phyloP scores from a whole-genome alignment of 352 stramenopile genomes.

The Pythium insidiosum region DNA sequence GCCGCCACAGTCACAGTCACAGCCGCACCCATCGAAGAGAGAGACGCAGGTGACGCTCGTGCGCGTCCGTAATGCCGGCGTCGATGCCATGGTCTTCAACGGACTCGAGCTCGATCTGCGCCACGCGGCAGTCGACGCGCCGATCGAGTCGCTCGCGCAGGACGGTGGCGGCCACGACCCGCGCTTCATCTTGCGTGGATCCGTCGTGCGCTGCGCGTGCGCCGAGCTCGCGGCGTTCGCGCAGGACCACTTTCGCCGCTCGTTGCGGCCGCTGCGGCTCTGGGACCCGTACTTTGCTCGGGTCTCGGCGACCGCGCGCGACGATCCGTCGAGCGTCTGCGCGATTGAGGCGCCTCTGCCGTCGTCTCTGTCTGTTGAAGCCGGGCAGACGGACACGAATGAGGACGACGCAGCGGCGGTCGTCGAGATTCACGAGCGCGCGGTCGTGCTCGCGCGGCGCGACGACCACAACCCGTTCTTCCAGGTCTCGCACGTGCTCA shows the following conservation, averaged over 20 bases:
- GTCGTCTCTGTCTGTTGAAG: not conserved
- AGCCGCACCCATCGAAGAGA: too few relatives aligned
- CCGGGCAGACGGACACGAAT: too few relatives aligned
- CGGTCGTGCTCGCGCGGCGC: conserved; percentile 13
- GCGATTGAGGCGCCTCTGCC: not conserved
- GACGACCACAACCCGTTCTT: conserved; percentile 34
- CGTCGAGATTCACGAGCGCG: not conserved
- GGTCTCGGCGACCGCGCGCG: not conserved
- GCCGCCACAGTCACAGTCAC: too few relatives aligned
- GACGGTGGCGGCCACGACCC: conserved; percentile 28
- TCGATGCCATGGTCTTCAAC: conserved; percentile 22
- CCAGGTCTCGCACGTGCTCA: conserved; percentile 18
- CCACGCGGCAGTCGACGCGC: conserved; percentile 7
- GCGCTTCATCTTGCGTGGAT: conserved; percentile 9
- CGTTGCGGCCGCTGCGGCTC: not conserved
- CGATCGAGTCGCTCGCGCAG: conserved; percentile 20
- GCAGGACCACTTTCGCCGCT: not conserved
- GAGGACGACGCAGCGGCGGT: too few relatives aligned
- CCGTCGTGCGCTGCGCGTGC: conserved; percentile 11
- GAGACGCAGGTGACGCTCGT: conserved; percentile 21
- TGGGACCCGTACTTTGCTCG: conserved; percentile 2
- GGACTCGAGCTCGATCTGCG: conserved; percentile 46
- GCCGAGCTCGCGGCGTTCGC: conserved; percentile 1
- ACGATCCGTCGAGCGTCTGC: not conserved
- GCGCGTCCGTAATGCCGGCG: conserved; percentile 3